These are phyloP conservation scores for Talaromyces islandicus DNA, from an alignment of 2,329 filamentous ascomycete species.

Conservation along the genomic window DNA sequence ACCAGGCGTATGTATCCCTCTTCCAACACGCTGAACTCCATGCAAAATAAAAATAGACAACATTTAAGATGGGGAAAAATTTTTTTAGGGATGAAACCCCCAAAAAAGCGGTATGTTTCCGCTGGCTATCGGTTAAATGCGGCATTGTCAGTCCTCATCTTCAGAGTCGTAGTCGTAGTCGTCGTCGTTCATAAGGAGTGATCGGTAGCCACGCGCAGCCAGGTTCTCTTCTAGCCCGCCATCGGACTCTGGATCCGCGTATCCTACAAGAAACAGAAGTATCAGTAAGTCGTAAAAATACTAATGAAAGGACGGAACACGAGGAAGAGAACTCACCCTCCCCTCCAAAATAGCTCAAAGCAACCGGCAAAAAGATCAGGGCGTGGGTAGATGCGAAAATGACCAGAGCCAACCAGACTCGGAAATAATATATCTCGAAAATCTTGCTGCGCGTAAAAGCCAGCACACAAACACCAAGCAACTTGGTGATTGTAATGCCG, in stretches of 20 bases:
- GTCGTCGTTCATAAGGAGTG: constrained; percentile 69
- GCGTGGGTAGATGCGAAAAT: constrained; percentile 84
- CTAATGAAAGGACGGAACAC: background rate
- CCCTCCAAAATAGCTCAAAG: constrained; percentile 78
- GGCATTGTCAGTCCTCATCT: constrained; percentile 37
- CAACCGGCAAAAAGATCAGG: constrained; percentile 84
- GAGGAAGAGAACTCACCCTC: constrained; percentile 48
- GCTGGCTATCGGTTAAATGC: background rate
- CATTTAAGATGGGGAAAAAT: background rate
- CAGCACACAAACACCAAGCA: constrained; percentile 83
- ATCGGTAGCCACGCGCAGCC: constrained; percentile 69
- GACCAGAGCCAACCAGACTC: constrained; percentile 89
- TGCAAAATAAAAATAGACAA: background rate
- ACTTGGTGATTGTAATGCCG: constrained; percentile 92
- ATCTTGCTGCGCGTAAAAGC: constrained; percentile 97
- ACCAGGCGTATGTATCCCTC: background rate
- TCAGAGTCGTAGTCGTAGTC: constrained; percentile 67
- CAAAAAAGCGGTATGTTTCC: background rate
- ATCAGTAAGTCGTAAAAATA: background rate
- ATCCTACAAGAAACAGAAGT: constrained; percentile 46
- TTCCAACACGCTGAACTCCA: background rate
- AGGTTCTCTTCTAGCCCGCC: constrained; percentile 87
- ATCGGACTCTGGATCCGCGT: constrained; percentile 79
- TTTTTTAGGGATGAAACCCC: background rate
- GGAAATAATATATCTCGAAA: constrained; percentile 98